Conservation (phyloP, 805 yeast genomes). For the Suhomyces emberorum region DNA sequence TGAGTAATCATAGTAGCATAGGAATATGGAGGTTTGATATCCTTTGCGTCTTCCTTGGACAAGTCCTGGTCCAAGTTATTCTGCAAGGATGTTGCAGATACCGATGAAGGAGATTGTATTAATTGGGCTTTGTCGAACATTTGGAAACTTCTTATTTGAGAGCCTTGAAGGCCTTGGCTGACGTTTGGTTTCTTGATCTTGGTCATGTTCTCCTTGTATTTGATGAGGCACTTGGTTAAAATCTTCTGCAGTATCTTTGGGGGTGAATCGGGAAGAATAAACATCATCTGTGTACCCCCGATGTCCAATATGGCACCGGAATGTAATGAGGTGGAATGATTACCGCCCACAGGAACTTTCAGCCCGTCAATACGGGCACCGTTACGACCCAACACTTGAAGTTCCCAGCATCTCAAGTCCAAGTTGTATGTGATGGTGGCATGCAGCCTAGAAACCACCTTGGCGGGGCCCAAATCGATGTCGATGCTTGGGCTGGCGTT, state of each 20-base stretch:
- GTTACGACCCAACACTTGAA: constrained; percentile 80
- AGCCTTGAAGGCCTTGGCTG: constrained; percentile 8
- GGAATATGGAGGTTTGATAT: constrained; percentile 93
- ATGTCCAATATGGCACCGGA: constrained; percentile 92
- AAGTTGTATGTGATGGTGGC: constrained; percentile 80
- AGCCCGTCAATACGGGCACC: constrained; percentile 87
- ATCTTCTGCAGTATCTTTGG: constrained; percentile 60
- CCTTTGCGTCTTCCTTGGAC: constrained; percentile 86
- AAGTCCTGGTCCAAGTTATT: constrained; percentile 57
- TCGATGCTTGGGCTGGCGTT: constrained; percentile 43
- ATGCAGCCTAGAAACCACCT: constrained; percentile 91
- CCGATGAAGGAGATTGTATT: constrained; percentile 36
- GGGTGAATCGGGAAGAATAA: constrained; percentile 86
- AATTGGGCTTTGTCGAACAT: constrained; percentile 47
- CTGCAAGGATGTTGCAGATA: constrained; percentile 42
- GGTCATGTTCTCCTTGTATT: constrained; percentile 23
- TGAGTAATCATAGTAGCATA: constrained; percentile 99
- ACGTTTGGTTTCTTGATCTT: constrained; percentile 17
- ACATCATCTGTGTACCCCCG: constrained; percentile 99
- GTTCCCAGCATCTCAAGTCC: constrained; percentile 78
- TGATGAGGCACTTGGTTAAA: constrained; percentile 34
- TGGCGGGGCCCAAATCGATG: constrained; percentile 94
- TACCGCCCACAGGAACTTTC: constrained; percentile 49
- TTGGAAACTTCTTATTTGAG: constrained; percentile 45
- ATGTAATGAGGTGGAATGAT: constrained; percentile 53